Base-by-base conservation (phyloP, 1,139 yeast genomes). In the Saccharomycopsis phalli region DNA sequence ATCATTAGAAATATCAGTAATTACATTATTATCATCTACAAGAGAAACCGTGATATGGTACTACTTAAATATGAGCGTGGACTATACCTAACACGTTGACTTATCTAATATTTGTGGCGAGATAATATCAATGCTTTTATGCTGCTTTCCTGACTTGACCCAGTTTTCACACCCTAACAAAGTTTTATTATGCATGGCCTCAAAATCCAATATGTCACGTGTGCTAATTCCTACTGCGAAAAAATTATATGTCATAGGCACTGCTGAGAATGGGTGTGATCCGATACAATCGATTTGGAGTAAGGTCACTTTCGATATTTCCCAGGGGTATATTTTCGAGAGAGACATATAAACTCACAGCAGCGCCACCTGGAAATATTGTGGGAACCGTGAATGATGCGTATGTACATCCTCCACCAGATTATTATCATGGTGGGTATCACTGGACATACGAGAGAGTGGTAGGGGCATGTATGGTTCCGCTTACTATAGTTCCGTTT, bases 331-430 rank as follows among this genome's bases (percentile, higher is more conserved):
- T 10, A 26, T 20, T 33, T 4, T 33, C 36, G 34, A 19, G 17
- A 5, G 20, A 33, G 13, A 33, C 17, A 13, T 33, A 8, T 16
- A 71, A 63, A 56, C 66, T 61, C 30, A 70, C 77, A 42, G 81
- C 82, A 44, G 88, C 80, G 58, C 87, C 88, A 31, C 83, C 91
- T 44, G 87, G 91, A 32, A 65, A 71, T 56, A 71, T 81, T 41
- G 74, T 76, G 30, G 93, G 88, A 21, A 73, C 81, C 4, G 86
- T 81, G 31, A 81, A 81, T 55, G 91, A 81, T 49, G 83, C 91
- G 18, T 76, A 71, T 52, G 65, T 67, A 5, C 69, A 74, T 6
- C 91, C 91, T 40, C 58, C 64, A 37, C 59, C 77, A 11, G 62
- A 67, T 49, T 73, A 66, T 51, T 49, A 59, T 20, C 78, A 79